Percentiles rank a stretch among this genome's conserved stretches.
These are phyloP conservation scores for Aspergillus melleus DNA, from an alignment of 2,329 filamentous ascomycete species.

Conservation along the genomic window DNA sequence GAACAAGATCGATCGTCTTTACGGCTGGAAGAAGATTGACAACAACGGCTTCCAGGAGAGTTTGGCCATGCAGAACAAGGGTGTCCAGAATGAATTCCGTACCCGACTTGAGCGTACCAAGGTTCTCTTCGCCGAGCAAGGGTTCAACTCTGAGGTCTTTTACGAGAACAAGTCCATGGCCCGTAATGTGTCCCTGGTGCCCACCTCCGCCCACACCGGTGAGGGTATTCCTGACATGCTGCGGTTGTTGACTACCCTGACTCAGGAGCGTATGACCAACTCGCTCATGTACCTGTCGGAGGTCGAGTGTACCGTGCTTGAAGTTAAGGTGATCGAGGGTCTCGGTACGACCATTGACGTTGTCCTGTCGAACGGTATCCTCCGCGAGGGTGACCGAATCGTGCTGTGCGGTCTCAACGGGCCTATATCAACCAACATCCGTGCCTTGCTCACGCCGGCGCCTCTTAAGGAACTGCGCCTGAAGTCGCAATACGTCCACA, in stretches of 20 bases:
- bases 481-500: conserved; percentile 96
- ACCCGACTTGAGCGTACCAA: conserved; percentile 90
- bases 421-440: conserved; percentile 90
- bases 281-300: conserved; percentile 98
- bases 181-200: conserved; percentile 89
- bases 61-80: conserved; percentile 84
- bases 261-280: conserved; percentile 95
- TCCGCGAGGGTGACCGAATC: conserved; percentile 90
- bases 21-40: conserved; percentile 97
- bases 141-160: conserved; percentile 96
- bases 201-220: conserved; percentile 96
- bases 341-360: conserved; percentile 99
- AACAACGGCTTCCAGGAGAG: conserved; percentile 98
- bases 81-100: conserved; percentile 90
- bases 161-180: conserved; percentile 99
- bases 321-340: conserved; percentile 98
- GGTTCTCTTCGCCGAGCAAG: conserved; percentile 90
- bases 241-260: conserved; percentile 87
- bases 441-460: conserved; percentile 88
- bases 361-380: conserved; percentile 90
- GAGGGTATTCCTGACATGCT: conserved; percentile 99
- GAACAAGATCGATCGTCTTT: conserved; percentile 99
- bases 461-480: conserved; percentile 91
- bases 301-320: conserved; percentile 94
- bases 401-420: conserved; percentile 97